Conservation (phyloP, 176 grass and related monocot species). For the Rhynchospora tenuis region DNA sequence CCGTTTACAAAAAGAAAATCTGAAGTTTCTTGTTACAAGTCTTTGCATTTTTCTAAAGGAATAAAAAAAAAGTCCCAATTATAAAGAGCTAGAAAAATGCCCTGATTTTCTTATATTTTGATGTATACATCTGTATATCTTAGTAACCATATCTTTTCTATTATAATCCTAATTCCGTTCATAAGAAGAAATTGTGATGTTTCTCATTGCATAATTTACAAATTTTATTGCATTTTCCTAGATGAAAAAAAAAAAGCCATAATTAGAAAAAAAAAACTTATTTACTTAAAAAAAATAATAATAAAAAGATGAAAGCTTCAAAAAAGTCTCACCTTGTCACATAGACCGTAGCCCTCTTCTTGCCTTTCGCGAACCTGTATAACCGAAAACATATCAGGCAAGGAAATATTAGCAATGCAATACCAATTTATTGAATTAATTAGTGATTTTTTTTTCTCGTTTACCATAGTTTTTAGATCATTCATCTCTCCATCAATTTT, state of each 20-base stretch:
- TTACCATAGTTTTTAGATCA: constrained; percentile 53
- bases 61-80: neutral
- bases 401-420: neutral
- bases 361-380: constrained; percentile 62
- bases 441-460: neutral
- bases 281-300: no score
- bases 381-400: neutral
- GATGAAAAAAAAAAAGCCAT: no score
- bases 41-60: neutral
- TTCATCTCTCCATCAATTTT: constrained; percentile 75
- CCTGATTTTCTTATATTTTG: no score
- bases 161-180: no score
- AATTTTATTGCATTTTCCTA: no score
- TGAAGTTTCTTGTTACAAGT: neutral
- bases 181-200: no score
- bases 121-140: no score
- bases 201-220: no score
- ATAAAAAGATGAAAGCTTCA: no score
- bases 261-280: no score
- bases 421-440: neutral
- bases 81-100: neutral
- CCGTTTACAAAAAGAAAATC: neutral
- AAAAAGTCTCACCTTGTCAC: constrained; percentile 49
- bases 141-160: no score
- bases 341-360: constrained; percentile 58